A percentile compares a stretch with the other conserved stretches of the same genome.
Evolutionary conservation across 2,329 filamentous ascomycete species (phyloP).

Genomic region (Diaporthe vaccinii): DNA sequence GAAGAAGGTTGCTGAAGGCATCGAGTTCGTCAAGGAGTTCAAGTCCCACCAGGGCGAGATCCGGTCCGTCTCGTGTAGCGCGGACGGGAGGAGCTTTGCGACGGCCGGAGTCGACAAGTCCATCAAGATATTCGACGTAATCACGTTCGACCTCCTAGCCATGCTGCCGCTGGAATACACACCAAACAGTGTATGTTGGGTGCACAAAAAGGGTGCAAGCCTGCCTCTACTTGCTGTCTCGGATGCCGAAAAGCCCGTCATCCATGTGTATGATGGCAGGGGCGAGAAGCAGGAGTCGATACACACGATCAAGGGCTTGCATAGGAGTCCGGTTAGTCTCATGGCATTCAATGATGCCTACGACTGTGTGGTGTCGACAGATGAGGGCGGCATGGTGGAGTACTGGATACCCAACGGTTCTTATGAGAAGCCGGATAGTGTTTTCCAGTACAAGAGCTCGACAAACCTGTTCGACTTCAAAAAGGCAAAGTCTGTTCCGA

Average conservation of each 20-base stretch:
- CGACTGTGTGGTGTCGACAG: conserved; percentile 91
- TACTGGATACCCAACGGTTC: conserved; percentile 89
- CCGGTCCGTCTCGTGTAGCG: conserved; percentile 84
- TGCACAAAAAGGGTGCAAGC: conserved; percentile 89
- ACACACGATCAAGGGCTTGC: conserved; percentile 83
- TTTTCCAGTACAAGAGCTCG: conserved; percentile 93
- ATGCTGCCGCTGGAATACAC: conserved; percentile 83
- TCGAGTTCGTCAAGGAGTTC: conserved; percentile 99
- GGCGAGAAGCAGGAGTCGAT: conserved; percentile 83
- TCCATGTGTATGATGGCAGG: conserved; percentile 90
- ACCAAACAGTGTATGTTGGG: conserved; percentile 90
- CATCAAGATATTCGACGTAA: conserved; percentile 84
- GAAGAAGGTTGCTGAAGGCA: conserved; percentile 92
- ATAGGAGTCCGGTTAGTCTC: conserved; percentile 83
- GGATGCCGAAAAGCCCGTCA: conserved; percentile 77
- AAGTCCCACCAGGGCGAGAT: conserved; percentile 90
- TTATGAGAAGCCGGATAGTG: conserved; percentile 91
- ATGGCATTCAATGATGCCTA: conserved; percentile 92
- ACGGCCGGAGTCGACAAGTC: conserved; percentile 85
- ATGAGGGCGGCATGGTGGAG: conserved; percentile 93
- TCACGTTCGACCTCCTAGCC: conserved; percentile 88
- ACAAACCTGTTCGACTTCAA: conserved; percentile 98
- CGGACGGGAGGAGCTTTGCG: conserved; percentile 93
- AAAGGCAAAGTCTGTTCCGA: conserved; percentile 88
- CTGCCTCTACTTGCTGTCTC: conserved; percentile 88